Evolutionary conservation across 768 basidiomycete genomes (phyloP), one percentile per base, ranked within the genome.

Genomic region (Tubosaeta brunneosetosa): DNA sequence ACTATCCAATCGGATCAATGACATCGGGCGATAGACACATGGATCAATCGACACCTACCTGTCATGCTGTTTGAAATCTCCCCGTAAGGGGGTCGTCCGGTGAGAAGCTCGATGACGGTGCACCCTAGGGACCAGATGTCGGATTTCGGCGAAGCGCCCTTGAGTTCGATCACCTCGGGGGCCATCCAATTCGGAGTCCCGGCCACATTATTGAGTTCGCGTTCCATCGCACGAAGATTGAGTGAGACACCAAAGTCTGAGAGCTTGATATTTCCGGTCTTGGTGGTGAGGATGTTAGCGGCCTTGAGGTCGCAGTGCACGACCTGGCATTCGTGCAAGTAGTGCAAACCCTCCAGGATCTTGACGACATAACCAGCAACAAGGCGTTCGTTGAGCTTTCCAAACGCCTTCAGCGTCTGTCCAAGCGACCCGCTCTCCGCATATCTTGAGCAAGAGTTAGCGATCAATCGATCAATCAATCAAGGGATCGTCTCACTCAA

Each of bases 131-230:
- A 95, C 94, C 94, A 97, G 31, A 97, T 94, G 66, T 97, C 94
- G 26, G 91, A 87, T 61, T 93, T 93, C 0, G 86, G 78, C n/a
- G 90, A 88, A 8, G 95, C 91, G 4, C 94, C 94, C 67, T 93
- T 88, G 50, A 98, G 80, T 66, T 93, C 87, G 56, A 99, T 98
- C 47, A 97, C 91, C 70, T 99, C 95, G 3, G 95, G 95, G 11
- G 94, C 94, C 94, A 99, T 98, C 95, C 95, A 99, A 63, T 97
- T 95, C 13, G 95, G 95, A 10, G 95, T 99, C 10, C 95, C 95
- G 8, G 89, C 86, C 26, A 92, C 88, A 60, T 88, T 89, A 66
- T 89, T 86, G 60, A 83, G 85, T 64, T 91, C 88, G 25, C 82
- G 78, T 61, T 87, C 88, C 80, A 98, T 84, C 1, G 93, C 93